Evolutionary conservation across 768 basidiomycete genomes (phyloP), one percentile per base, ranked within the genome.

Genomic region (Pleurotus ostreatus): DNA sequence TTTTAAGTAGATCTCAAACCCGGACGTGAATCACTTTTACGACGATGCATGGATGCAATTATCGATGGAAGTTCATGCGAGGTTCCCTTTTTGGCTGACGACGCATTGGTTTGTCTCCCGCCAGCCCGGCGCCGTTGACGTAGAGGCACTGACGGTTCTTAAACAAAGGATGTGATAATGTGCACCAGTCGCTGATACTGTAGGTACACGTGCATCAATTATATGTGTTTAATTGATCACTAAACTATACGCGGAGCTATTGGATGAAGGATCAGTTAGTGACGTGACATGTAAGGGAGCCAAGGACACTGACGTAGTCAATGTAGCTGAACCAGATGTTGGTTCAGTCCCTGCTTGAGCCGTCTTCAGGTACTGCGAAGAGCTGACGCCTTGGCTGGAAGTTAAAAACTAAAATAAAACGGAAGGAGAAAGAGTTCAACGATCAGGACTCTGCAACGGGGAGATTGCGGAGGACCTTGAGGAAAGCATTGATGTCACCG

Each of bases 311-410:
- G 61, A 85, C 85, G 79, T 80, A 0, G 72, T 76, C 6, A 86
- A 67, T 0, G 73, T 77, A 8, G 80, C 83, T 25, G 72, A 71
- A n/a, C 85, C 85, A 9, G 74, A 74, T 0, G 81, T 85, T 13
- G 80, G 79, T 66, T 88, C 86, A 0, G 81, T 82, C 5, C 86
- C 86, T 5, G 75, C 84, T 62, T 88, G 84, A 1, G 77, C 77
- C 11, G 78, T 83, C 38, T 66, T 76, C 52, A 88, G 72, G 69
- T 76, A 88, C 61, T 88, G 78, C 2, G 81, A 78, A 12, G 75
- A 63, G 57, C 69, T 66, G 30, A 88, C 59, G 4, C 75, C 72
- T 34, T 77, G 70, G 46, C 73, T 68, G 7, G 75, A 52, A 0
- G 77, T 78, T 62, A 88, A 66, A 59, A 83, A 80, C 84, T 87